Evolutionary conservation across 192 early-diverging fungal species (phyloP).

Genomic region (Rhizophagus prolifer): DNA sequence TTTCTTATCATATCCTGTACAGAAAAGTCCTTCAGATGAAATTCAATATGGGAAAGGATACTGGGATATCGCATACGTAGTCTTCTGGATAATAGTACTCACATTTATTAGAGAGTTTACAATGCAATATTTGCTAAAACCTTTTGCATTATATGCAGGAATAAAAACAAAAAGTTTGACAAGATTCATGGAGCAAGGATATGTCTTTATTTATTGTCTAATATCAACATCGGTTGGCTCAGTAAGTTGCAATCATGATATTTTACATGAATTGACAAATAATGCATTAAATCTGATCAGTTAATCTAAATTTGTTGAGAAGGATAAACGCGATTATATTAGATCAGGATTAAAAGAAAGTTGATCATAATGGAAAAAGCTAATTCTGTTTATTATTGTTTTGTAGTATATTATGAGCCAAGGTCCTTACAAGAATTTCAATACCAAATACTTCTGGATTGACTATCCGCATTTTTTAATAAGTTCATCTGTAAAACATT

Average conservation of each 20-base stretch:
- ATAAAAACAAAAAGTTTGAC: conserved; percentile 36
- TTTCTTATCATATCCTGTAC: conserved; percentile 12
- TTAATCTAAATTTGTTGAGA: not conserved
- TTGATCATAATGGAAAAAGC: not conserved
- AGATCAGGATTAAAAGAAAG: not conserved
- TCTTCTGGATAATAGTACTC: conserved; percentile 65
- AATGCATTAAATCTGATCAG: not conserved
- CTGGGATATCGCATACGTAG: conserved; percentile 62
- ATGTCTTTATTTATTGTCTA: conserved; percentile 68
- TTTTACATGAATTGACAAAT: not conserved
- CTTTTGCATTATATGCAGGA: conserved; percentile 37
- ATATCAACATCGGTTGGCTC: conserved; percentile 57
- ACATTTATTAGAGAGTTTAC: conserved; percentile 58
- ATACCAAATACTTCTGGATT: conserved; percentile 50
- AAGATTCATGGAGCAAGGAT: conserved; percentile 73
- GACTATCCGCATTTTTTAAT: conserved; percentile 54
- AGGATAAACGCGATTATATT: no score
- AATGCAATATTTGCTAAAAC: conserved; percentile 51
- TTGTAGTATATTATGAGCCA: conserved; percentile 58
- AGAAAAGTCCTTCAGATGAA: not conserved
- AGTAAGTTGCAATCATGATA: conserved; percentile 39
- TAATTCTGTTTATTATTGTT: not conserved
- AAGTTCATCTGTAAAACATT: conserved; percentile 50
- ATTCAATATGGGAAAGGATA: conserved; percentile 52
- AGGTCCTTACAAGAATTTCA: conserved; percentile 59